These are phyloP conservation scores for Ganoderma sp. DNA, from an alignment of 1,284 basidiomycete species.

Conservation along the genomic window DNA sequence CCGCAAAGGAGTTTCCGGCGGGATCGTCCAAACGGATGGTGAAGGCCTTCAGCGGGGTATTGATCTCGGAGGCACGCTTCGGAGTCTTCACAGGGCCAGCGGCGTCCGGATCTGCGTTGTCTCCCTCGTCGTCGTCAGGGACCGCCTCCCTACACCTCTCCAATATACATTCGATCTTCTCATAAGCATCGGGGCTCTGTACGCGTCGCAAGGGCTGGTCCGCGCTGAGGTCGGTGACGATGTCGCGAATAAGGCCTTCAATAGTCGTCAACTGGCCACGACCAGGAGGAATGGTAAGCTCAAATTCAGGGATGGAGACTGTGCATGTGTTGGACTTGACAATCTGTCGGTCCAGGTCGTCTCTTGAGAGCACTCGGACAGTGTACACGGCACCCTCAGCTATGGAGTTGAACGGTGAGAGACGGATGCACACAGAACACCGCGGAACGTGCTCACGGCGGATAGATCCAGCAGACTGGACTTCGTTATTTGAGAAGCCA, in stretches of 20 bases:
- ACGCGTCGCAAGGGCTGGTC: constrained; percentile 90
- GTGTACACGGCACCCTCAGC: constrained; percentile 81
- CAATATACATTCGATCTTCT: constrained; percentile 82
- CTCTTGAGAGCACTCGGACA: constrained; percentile 74
- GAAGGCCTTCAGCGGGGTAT: constrained; percentile 73
- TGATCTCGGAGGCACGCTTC: constrained; percentile 47
- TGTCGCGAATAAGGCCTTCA: constrained; percentile 90
- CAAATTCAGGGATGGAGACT: constrained; percentile 85
- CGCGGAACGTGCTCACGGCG: constrained; percentile 62
- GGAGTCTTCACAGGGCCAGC: constrained; percentile 35
- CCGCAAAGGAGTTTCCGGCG: constrained; percentile 93
- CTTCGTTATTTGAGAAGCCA: constrained; percentile 90
- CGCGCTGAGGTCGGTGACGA: constrained; percentile 80
- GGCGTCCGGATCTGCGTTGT: constrained; percentile 25
- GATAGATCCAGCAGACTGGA: constrained; percentile 90
- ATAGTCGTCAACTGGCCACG: constrained; percentile 95
- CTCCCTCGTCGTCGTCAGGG: constrained; percentile 61
- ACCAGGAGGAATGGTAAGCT: constrained; percentile 88
- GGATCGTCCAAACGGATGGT: constrained; percentile 93
- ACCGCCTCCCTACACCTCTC: constrained; percentile 73
- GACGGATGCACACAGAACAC: too few species aligned
- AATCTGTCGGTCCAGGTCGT: constrained; percentile 92
- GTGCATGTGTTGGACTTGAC: constrained; percentile 90
- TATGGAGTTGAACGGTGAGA: constrained; percentile 38
- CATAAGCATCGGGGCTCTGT: constrained; percentile 78